Conservation (phyloP, 176 grass and related monocot species). For the Dendrocalamus sinicus region DNA sequence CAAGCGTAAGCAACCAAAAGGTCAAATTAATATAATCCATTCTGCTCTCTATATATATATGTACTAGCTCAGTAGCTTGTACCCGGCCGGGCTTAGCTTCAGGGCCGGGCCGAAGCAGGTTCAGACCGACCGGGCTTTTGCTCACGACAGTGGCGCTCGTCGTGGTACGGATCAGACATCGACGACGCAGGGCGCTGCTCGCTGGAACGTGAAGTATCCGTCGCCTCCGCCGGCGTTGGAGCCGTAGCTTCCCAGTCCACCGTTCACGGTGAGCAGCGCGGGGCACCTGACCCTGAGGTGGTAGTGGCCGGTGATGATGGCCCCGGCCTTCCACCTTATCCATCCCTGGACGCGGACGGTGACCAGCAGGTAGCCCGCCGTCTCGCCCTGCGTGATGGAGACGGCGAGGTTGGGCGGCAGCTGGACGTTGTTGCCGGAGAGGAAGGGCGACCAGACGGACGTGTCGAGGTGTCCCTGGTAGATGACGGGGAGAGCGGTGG, state of each 20-base stretch:
- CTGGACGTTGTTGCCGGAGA: constrained; percentile 55
- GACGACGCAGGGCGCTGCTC: constrained; percentile 50
- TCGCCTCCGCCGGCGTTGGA: constrained; percentile 47
- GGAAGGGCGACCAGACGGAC: constrained; percentile 69
- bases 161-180: constrained; percentile 51
- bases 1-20: too few species aligned
- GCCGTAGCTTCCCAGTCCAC: constrained; percentile 33
- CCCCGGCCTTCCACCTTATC: constrained; percentile 67
- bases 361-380: constrained; percentile 68
- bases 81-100: too few species aligned
- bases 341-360: constrained; percentile 57
- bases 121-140: too few species aligned
- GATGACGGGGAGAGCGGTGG: constrained; percentile 55
- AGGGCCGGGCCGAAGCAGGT: too few species aligned
- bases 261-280: constrained; percentile 64
- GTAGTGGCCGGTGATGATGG: constrained; percentile 59
- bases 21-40: too few species aligned
- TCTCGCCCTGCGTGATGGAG: constrained; percentile 56
- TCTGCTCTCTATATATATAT: too few species aligned
- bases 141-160: too few species aligned
- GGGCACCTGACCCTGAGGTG: constrained; percentile 70
- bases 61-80: too few species aligned
- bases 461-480: constrained; percentile 73
- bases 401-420: constrained; percentile 49
- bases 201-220: constrained; percentile 66